Evolutionary conservation across 2,329 filamentous ascomycete species (phyloP), one percentile per base, ranked within the genome.

Genomic region (Incumbomyces lentus): DNA sequence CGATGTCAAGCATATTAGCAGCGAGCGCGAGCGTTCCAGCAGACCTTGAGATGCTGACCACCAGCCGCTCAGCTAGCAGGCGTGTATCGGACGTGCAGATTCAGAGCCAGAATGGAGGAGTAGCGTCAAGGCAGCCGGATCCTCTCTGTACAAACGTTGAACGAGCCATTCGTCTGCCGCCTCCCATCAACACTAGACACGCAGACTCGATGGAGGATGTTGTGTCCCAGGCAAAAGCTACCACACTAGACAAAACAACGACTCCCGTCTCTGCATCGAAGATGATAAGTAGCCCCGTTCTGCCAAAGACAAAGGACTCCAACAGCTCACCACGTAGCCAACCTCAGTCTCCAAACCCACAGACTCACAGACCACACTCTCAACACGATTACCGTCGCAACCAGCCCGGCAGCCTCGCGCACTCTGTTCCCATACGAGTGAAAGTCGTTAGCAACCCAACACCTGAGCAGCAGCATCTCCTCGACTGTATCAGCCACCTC

Each of bases 401-500:
- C 30, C 34, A 34, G 13, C 14, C 18, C 12, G n/a, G 43, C 12
- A 12, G 34, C 10, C 11, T 49, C n/a, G 46, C 51, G 12, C 45
- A 49, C 1, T 34, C 40, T 10, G 13, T 32, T 7, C 26, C 34
- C 22, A 17, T 29, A 26, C 14, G 22, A 13, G 17, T 35, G 13
- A 30, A 16, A 19, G 35, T 34, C 12, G 49, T 40, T 30, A 31
- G 43, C 11, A 36, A 34, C 14, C 22, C 40, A 18, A 47, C 41
- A 29, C 50, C 51, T 29, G 18, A 40, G 12, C 43, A 44, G 32
- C 26, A 32, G 13, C 37, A 36, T 14, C 38, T 32, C 40, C 29
- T 46, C 30, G 38, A 35, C 14, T 49, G 51, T 44, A 48, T 65
- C 16, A n/a, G 48, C 16, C 58, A 64, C 48, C 57, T 68, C 14